Evolutionary conservation across 306 rosid genomes (phyloP), one percentile per base, ranked within the genome.

Genomic region (Myrica gale): DNA sequence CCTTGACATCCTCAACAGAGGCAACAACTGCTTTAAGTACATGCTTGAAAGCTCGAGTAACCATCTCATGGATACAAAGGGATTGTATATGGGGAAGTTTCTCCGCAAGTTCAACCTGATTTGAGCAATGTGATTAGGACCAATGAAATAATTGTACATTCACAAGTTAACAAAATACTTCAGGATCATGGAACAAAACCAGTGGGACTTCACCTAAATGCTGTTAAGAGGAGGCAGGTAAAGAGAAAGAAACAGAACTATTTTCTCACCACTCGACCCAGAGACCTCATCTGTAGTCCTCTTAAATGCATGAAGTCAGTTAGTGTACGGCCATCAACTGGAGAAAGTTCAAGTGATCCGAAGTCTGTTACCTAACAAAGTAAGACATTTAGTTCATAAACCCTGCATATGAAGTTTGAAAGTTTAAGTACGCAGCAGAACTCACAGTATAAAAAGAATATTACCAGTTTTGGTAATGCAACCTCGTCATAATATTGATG

Each of bases 221-320:
- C 71, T 61, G 43, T 52, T 43, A 50, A 26, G 21, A 46, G 60
- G 45, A 71, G 74, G 43, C 9, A 44, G 66, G 48, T 44, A 58
- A 23, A 71, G 21, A 78, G 48, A 74, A 67, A 74, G 47, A 72
- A 52, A 73, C 23, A 60, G 56, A 9, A 66, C 32, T 3, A 42
- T 1, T 41, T 47, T n/a, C 97, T 89, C 81, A 95, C 98, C 90
- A 95, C 97, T 82, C 83, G 86, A 77, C 98, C 98, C 86, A 92
- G 85, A 66, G 98, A 90, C 48, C 76, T 85, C 96, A 95, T 92
- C 73, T 83, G 79, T 37, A 95, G 85, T 23, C 98, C 98, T 85
- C 98, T 92, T 80, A 92, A 88, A 85, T 95, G 98, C 98, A 92
- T 95, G 90, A 95, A 95, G 76, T 95, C 98, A 5, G 98, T 95